Conservation (phyloP, 1,284 basidiomycete genomes). For the Apiotrichum veenhuisii region DNA sequence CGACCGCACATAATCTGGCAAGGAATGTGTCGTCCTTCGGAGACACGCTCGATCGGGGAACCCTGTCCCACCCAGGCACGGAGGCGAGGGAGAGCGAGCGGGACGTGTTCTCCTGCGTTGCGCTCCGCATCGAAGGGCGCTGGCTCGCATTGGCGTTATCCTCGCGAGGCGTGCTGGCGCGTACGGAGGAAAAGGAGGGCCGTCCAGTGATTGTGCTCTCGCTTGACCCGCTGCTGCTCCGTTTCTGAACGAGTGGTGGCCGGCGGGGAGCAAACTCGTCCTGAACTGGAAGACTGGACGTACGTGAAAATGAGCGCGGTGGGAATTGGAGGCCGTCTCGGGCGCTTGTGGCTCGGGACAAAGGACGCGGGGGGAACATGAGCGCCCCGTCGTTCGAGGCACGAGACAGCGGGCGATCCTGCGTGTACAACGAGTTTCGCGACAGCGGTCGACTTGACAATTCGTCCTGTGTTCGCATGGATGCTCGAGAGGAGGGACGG, state of each 20-base stretch:
- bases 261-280: neutral
- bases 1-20: slow-evolving; percentile 6
- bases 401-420: neutral
- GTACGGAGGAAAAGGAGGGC: too few species aligned
- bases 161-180: too few species aligned
- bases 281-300: neutral
- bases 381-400: neutral
- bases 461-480: slow-evolving; percentile 7
- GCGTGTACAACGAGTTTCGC: neutral
- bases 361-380: neutral
- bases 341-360: neutral
- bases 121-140: too few species aligned
- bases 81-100: neutral
- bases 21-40: slow-evolving; percentile 16
- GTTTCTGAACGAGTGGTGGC: neutral
- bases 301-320: neutral
- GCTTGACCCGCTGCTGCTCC: too few species aligned
- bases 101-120: neutral
- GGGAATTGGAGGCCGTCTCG: neutral
- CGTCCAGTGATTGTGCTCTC: neutral
- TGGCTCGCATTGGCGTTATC: too few species aligned
- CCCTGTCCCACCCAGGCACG: neutral
- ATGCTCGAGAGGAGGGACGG: slow-evolving; percentile 19
- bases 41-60: neutral
- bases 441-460: neutral